phyloP scores from a whole-genome alignment of 176 grass and related monocot species.

The Alloteropsis semialata region DNA sequence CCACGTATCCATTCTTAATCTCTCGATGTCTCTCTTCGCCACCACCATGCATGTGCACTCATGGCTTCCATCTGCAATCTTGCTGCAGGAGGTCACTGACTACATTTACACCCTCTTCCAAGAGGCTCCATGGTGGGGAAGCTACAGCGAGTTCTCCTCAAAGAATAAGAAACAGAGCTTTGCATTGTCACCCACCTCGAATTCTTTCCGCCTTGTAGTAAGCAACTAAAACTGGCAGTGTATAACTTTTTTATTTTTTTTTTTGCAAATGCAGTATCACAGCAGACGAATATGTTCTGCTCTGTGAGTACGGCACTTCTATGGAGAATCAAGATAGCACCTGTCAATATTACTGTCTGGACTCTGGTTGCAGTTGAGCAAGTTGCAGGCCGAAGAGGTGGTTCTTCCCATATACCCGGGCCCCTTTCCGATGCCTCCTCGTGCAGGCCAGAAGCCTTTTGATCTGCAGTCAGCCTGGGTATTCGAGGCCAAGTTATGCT shows the following conservation, averaged over 20 bases:
- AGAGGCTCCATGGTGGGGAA: background rate
- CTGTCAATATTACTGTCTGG: background rate
- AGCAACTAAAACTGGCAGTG: too few species aligned
- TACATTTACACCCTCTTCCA: background rate
- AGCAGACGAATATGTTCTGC: too few species aligned
- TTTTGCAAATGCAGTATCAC: too few species aligned
- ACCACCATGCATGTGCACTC: too few species aligned
- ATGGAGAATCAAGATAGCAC: too few species aligned
- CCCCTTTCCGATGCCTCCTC: background rate
- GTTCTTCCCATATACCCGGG: background rate
- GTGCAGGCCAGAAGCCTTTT: background rate
- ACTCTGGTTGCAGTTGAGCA: background rate
- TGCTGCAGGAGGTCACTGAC: constrained; percentile 5
- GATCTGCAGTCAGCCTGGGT: background rate
- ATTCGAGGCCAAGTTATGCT: too few species aligned
- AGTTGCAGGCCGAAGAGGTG: background rate
- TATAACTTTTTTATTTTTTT: too few species aligned
- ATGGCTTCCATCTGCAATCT: background rate
- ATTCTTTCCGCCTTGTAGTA: too few species aligned
- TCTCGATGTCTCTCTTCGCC: too few species aligned
- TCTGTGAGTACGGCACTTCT: too few species aligned
- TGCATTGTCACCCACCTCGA: too few species aligned
- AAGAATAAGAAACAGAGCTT: background rate
- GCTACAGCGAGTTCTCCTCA: background rate
- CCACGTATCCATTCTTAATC: background rate